Base-by-base conservation (phyloP, 163 green algal species). In the Scenedesmus sp. region DNA sequence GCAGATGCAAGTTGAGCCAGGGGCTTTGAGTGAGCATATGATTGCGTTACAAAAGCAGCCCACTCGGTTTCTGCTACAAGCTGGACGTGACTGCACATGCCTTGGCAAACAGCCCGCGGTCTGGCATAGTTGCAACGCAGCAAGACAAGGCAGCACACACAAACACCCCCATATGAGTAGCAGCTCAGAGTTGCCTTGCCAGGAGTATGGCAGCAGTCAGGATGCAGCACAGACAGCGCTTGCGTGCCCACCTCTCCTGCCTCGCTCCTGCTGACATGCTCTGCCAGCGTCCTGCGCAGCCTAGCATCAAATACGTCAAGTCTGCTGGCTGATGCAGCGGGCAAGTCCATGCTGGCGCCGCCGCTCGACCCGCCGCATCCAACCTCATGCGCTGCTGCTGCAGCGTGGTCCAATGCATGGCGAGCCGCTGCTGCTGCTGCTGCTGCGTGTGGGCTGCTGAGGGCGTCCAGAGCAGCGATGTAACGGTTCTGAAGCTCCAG, bases 301-400 rank as follows among this genome's bases (percentile, higher is more conserved):
- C 88, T 42, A 2, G 88, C 88, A 76, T 92, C 88, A 92, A 92
- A 92, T 0, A 49, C 80, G 37, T 92, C 88, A 44, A 88, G n/a
- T 40, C 46, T 53, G 51, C 30, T 35, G 9, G 65, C 65, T 20
- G 65, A 76, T 40, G 78, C 78, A 42, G 78, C 35, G 15, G 42
- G 42, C 78, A 49, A 18, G 6, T 59, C 78, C 78, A 49, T 84
- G 1, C 70, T 72, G 42, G n/a, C 20, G 18, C 86, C 46, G 16
- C 24, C 33, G 42, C 22, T 33, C 2, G 24, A 53, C 26, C 43
- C 72, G 13, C 83, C 51, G 59, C 22, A 53, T 7, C 35, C 83
- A 42, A 40, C 83, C 18, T 46, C 61, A 44, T 59, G 46, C 46
- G 42, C 44, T 16, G 30, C 65, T 26, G 70, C 46, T 51, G 73